These are phyloP conservation scores for Sutorius australiensis DNA, from an alignment of 768 basidiomycete genomes.

Conservation along the genomic window DNA sequence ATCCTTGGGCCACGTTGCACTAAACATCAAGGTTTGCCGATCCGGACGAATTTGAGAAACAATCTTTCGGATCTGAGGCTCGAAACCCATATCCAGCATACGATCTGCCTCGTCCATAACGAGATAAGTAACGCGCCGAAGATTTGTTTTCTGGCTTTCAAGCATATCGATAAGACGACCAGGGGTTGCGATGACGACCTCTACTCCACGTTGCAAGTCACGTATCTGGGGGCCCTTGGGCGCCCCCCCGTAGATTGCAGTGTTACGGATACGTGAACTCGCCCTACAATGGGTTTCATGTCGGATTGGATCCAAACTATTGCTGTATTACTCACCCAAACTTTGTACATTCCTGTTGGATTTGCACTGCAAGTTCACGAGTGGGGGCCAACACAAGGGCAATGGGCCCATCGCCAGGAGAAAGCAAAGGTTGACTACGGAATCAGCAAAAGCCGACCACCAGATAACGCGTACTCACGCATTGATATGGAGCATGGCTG, in stretches of 20 bases:
- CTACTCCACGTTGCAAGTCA: constrained; percentile 94
- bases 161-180: constrained; percentile 99
- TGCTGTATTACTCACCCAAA: constrained; percentile 65
- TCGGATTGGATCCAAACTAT: background rate
- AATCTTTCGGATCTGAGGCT: constrained; percentile 98
- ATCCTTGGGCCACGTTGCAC: constrained; percentile 99
- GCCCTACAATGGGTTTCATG: constrained; percentile 40
- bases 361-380: constrained; percentile 97
- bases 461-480: constrained; percentile 54
- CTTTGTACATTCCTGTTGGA: constrained; percentile 97
- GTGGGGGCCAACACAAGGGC: constrained; percentile 96
- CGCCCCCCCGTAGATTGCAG: constrained; percentile 97
- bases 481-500: constrained; percentile 99
- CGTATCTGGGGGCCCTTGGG: constrained; percentile 99
- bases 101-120: constrained; percentile 99
- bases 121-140: constrained; percentile 93
- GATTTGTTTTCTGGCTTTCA: constrained; percentile 92
- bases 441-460: background rate
- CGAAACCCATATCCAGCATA: constrained; percentile 99
- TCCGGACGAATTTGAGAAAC: constrained; percentile 96
- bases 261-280: constrained; percentile 95
- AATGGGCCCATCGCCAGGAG: constrained; percentile 95
- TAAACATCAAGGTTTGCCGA: constrained; percentile 98
- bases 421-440: constrained; percentile 80
- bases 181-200: constrained; percentile 99